Evolutionary conservation across 2,329 filamentous ascomycete genomes (phyloP).

Genomic region (Aspergillus persii): DNA sequence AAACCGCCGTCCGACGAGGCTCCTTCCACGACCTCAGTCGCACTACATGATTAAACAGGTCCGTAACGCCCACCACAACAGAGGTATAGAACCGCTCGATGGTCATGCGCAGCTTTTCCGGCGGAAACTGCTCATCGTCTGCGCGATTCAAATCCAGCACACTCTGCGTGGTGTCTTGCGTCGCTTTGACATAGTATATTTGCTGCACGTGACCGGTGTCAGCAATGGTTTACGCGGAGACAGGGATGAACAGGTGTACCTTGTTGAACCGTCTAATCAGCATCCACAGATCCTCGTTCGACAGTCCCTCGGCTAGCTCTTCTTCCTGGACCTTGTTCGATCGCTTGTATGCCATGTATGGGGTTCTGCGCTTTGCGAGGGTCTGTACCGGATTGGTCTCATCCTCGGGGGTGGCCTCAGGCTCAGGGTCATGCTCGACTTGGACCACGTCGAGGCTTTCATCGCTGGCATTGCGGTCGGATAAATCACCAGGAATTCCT

Average conservation of each 20-base stretch:
- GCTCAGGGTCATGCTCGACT: background rate
- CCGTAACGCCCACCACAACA: slow-evolving; percentile 66
- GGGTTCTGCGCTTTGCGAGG: background rate
- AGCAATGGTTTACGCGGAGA: too few species aligned
- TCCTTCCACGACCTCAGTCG: slow-evolving; percentile 79
- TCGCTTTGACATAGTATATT: slow-evolving; percentile 70
- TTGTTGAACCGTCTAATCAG: slow-evolving; percentile 73
- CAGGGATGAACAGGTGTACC: slow-evolving; percentile 37
- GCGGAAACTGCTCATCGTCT: slow-evolving; percentile 78
- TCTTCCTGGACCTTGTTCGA: slow-evolving; percentile 16
- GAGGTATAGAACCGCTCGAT: slow-evolving; percentile 80
- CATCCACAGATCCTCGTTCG: slow-evolving; percentile 72
- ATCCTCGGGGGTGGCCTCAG: background rate
- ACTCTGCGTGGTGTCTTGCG: slow-evolving; percentile 57
- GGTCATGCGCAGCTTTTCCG: slow-evolving; percentile 75
- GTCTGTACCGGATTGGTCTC: background rate
- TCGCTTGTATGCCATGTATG: background rate
- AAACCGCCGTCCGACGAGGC: slow-evolving; percentile 62
- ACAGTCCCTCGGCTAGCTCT: slow-evolving; percentile 63
- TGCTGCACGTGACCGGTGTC: slow-evolving; percentile 41
- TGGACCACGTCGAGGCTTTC: background rate
- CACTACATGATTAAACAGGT: slow-evolving; percentile 69
- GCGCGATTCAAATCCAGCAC: slow-evolving; percentile 76
- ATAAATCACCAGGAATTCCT: background rate
- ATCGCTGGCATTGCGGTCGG: background rate